Evolutionary conservation across 495 filamentous ascomycete species (phyloP).

Genomic region (Aspergillus sclerotioniger): DNA sequence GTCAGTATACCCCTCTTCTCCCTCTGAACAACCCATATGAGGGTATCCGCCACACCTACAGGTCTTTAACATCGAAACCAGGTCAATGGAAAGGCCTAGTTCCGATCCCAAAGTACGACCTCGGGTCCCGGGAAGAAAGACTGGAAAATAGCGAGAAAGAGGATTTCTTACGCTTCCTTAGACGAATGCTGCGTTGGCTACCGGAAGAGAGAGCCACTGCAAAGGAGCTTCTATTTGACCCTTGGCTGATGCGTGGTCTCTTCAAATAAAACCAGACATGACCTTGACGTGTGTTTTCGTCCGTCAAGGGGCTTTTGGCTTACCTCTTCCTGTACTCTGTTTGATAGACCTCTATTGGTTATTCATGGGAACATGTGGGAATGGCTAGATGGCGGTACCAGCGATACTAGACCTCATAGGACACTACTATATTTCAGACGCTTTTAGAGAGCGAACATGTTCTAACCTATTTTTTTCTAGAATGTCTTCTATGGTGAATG

Average conservation of each 20-base stretch:
- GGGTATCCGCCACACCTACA: too few relatives aligned
- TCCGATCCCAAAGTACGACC: constrained; percentile 11
- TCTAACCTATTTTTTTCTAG: too few relatives aligned
- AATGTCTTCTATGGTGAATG: too few relatives aligned
- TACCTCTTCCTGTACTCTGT: too few relatives aligned
- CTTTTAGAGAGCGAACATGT: too few relatives aligned
- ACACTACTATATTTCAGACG: too few relatives aligned
- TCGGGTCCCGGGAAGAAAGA: constrained; percentile 15
- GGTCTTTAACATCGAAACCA: constrained; percentile 1
- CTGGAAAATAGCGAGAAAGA: constrained; percentile 31
- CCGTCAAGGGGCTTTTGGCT: too few relatives aligned
- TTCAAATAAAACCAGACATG: constrained; percentile 17
- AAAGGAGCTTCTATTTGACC: constrained; percentile 40
- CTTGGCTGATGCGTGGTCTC: constrained; percentile 35
- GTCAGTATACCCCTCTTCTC: constrained; percentile 1
- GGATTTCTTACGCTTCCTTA: constrained; percentile 38
- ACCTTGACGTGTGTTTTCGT: too few relatives aligned
- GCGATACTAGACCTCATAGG: too few relatives aligned
- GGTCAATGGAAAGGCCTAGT: constrained; percentile 24
- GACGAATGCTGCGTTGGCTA: constrained; percentile 42
- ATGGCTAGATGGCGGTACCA: too few relatives aligned
- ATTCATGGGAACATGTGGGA: too few relatives aligned
- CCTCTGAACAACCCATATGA: neutral
- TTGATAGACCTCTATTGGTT: too few relatives aligned
- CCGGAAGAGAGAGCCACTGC: constrained; percentile 43